Evolutionary conservation across 139 green algal species (phyloP).

Genomic region (Pycnococcus provasolii): DNA sequence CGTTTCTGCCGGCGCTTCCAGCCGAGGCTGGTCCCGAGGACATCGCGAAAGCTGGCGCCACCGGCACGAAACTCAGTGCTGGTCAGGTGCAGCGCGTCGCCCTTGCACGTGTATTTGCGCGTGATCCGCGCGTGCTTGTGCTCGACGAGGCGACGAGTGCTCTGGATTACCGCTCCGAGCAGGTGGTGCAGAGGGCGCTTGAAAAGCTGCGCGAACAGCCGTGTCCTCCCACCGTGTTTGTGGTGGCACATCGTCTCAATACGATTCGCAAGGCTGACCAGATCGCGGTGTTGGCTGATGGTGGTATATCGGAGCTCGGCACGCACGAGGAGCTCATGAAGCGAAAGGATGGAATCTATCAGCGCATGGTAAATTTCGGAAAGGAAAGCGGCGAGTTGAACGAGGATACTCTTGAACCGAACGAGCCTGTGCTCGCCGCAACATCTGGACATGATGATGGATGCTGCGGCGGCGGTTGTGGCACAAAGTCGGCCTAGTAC

Average conservation of each 20-base stretch:
- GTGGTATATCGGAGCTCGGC: slow-evolving; percentile 61
- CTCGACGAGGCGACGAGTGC: slow-evolving; percentile 51
- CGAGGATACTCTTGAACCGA: too few species aligned
- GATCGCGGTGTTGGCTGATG: slow-evolving; percentile 79
- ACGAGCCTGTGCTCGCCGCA: too few species aligned
- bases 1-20: too few species aligned
- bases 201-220: slow-evolving; percentile 19
- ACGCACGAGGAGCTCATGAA: slow-evolving; percentile 60
- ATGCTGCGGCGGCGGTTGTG: too few species aligned
- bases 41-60: too few species aligned
- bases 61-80: slow-evolving; percentile 39
- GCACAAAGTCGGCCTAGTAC: too few species aligned
- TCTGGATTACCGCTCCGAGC: slow-evolving; percentile 32
- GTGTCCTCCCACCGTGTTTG: slow-evolving; percentile 55
- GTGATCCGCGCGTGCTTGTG: slow-evolving; percentile 67
- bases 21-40: too few species aligned
- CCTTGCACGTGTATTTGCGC: slow-evolving; percentile 78
- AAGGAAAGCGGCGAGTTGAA: too few species aligned
- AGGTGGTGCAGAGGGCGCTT: slow-evolving; percentile 64
- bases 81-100: slow-evolving; percentile 88
- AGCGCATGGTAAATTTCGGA: too few species aligned
- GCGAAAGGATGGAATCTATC: too few species aligned
- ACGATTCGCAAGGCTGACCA: slow-evolving; percentile 55
- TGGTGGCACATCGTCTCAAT: slow-evolving; percentile 88
- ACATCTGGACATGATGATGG: too few species aligned